These are phyloP conservation scores for Myxozyma nipponensis DNA, from an alignment of 805 yeast species.

Conservation along the genomic window DNA sequence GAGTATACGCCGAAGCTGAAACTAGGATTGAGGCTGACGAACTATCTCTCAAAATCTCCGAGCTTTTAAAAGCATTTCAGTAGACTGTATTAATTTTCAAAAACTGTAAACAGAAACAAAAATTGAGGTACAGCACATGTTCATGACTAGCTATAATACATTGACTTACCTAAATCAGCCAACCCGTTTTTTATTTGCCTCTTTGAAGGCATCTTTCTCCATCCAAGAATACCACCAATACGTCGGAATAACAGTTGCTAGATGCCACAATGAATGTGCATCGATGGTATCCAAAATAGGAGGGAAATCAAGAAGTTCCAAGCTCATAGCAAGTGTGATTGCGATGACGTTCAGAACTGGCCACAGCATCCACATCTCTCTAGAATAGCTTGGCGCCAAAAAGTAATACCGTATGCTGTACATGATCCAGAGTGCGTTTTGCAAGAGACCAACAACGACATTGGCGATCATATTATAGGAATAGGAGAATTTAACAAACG, in stretches of 20 bases:
- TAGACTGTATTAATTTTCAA: too few relatives aligned
- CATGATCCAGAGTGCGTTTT: slow-evolving; percentile 55
- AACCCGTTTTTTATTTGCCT: slow-evolving; percentile 15
- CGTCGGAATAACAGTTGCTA: slow-evolving; percentile 79
- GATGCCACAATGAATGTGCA: slow-evolving; percentile 94
- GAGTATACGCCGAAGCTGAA: slow-evolving; percentile 89
- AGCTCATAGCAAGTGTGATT: slow-evolving; percentile 73
- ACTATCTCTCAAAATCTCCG: slow-evolving; percentile 39
- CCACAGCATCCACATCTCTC: slow-evolving; percentile 42
- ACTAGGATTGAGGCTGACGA: slow-evolving; percentile 47
- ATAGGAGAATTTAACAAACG: slow-evolving; percentile 73
- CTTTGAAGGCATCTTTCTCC: slow-evolving; percentile 33
- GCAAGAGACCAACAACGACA: slow-evolving; percentile 70
- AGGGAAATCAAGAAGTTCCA: slow-evolving; percentile 87
- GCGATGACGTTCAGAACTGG: slow-evolving; percentile 52
- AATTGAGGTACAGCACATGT: too few relatives aligned
- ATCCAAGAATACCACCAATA: slow-evolving; percentile 62
- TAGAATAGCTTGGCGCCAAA: background rate
- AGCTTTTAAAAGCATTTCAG: slow-evolving; percentile 27
- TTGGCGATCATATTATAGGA: slow-evolving; percentile 93
- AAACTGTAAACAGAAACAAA: too few relatives aligned
- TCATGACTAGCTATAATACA: too few relatives aligned
- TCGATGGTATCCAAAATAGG: slow-evolving; percentile 68
- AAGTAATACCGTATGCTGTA: slow-evolving; percentile 33
- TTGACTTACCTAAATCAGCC: too few relatives aligned